A percentile compares a stretch with the other conserved stretches of the same genome.
These are phyloP conservation scores for Aethionema arabicum DNA, from an alignment of 345 rosid genomes.

Conservation along the genomic window DNA sequence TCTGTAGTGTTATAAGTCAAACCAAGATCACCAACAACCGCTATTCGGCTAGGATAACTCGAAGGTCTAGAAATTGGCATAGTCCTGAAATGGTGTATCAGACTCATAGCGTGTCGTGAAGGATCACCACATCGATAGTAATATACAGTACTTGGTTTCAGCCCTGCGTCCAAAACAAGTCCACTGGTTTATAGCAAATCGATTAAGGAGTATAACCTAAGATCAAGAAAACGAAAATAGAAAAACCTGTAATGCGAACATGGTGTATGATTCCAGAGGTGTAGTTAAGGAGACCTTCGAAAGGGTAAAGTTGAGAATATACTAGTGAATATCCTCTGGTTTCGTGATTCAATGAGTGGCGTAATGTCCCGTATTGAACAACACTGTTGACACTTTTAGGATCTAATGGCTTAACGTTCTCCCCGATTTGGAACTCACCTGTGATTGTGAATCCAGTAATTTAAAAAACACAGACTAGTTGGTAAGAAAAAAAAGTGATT, in stretches of 20 bases:
- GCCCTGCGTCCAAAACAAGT: slow-evolving; percentile 41
- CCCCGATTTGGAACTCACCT: slow-evolving; percentile 83
- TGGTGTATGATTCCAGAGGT: slow-evolving; percentile 96
- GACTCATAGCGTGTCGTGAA: slow-evolving; percentile 57
- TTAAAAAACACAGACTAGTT: neutral
- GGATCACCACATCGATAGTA: slow-evolving; percentile 92
- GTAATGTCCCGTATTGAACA: slow-evolving; percentile 53
- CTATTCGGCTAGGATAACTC: slow-evolving; percentile 67
- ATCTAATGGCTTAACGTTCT: slow-evolving; percentile 58
- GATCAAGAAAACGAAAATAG: neutral
- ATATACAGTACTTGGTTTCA: slow-evolving; percentile 63
- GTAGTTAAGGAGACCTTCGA: slow-evolving; percentile 76
- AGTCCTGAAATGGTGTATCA: slow-evolving; percentile 51
- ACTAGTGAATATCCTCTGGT: slow-evolving; percentile 64
- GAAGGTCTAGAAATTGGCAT: slow-evolving; percentile 60
- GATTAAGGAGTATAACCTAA: slow-evolving; percentile 5
- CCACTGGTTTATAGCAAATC: neutral
- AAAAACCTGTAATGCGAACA: slow-evolving; percentile 69
- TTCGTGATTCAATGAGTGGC: slow-evolving; percentile 38
- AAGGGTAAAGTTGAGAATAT: slow-evolving; percentile 84
- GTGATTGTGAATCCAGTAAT: slow-evolving; percentile 38
- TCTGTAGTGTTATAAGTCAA: slow-evolving; percentile 82
- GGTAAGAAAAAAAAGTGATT: neutral
- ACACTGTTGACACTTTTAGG: slow-evolving; percentile 58
- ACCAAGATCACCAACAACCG: slow-evolving; percentile 74